Percentiles rank a stretch among this genome's conserved stretches.
These are phyloP conservation scores for Aspergillus terreus DNA, from an alignment of 2,329 filamentous ascomycete species.

Conservation along the genomic window DNA sequence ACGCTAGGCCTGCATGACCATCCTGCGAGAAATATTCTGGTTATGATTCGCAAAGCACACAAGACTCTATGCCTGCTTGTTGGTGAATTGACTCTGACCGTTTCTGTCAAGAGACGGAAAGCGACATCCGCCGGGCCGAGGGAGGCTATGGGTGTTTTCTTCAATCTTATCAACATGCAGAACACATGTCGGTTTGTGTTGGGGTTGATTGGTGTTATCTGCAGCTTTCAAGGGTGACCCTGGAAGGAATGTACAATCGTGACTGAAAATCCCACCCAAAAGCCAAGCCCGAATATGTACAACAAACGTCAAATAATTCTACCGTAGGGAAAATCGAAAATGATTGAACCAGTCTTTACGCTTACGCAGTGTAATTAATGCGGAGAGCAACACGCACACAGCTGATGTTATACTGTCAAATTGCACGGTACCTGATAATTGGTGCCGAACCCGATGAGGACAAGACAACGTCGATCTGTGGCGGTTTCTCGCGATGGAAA, in stretches of 20 bases:
- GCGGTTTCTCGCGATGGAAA: not conserved
- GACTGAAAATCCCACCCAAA: no score
- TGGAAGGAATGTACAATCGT: no score
- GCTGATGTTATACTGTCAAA: no score
- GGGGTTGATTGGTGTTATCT: not conserved
- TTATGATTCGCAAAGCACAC: not conserved
- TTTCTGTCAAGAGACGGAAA: slow-evolving; percentile 14
- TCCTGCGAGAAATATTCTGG: not conserved
- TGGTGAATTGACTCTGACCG: slow-evolving; percentile 1
- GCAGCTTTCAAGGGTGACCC: not conserved
- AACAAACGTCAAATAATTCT: not conserved
- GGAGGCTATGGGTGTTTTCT: slow-evolving; percentile 3
- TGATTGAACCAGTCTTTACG: not conserved
- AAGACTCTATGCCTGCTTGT: not conserved
- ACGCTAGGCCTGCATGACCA: not conserved
- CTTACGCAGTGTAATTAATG: no score
- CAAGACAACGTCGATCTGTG: slow-evolving; percentile 1
- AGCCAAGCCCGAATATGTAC: no score
- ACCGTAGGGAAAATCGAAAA: not conserved
- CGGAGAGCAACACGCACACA: no score
- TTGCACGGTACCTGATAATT: no score
- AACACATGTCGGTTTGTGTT: not conserved
- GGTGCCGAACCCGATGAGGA: not conserved
- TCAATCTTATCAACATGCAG: slow-evolving; percentile 1
- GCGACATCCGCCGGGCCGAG: slow-evolving; percentile 17